Conservation (phyloP, 352 stramenopile species). For the Globisporangium nagaii region DNA sequence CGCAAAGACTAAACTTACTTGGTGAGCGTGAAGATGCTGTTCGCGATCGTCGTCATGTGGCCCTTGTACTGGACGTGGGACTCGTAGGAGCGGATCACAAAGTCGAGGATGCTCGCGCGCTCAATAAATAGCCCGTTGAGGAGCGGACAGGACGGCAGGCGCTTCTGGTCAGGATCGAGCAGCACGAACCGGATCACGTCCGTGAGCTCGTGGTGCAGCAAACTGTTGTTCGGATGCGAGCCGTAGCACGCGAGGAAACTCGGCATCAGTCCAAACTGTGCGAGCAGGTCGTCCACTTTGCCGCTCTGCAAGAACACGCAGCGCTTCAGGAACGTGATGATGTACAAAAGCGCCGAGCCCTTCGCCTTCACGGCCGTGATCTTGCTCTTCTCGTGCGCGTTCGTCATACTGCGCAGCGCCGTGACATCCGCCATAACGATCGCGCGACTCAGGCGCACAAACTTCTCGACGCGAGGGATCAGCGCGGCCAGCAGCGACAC, state of each 20-base stretch:
- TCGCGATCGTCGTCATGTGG: slow-evolving; percentile 86
- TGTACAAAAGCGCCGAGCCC: slow-evolving; percentile 62
- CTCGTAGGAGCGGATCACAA: slow-evolving; percentile 78
- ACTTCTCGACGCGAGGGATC: slow-evolving; percentile 68
- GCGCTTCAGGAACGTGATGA: slow-evolving; percentile 81
- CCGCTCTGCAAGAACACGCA: slow-evolving; percentile 80
- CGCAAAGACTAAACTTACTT: slow-evolving; percentile 71
- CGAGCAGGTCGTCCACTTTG: slow-evolving; percentile 59
- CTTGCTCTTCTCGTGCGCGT: slow-evolving; percentile 26
- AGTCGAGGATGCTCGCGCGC: slow-evolving; percentile 67
- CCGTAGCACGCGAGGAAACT: slow-evolving; percentile 75
- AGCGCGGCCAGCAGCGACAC: slow-evolving; percentile 40
- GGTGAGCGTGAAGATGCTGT: slow-evolving; percentile 85
- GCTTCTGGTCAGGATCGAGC: slow-evolving; percentile 81
- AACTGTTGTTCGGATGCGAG: slow-evolving; percentile 74
- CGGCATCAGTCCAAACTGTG: slow-evolving; percentile 74
- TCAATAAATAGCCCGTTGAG: slow-evolving; percentile 77
- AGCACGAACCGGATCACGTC: slow-evolving; percentile 85
- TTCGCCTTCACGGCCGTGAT: slow-evolving; percentile 50
- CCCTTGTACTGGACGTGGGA: slow-evolving; percentile 81
- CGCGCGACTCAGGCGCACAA: slow-evolving; percentile 67
- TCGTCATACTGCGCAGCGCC: slow-evolving; percentile 35
- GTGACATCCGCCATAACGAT: slow-evolving; percentile 54
- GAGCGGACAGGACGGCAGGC: slow-evolving; percentile 66
- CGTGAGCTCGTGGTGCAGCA: slow-evolving; percentile 82